Conservation (phyloP, 176 grass and related monocot species). For the Oryza brachyantha region DNA sequence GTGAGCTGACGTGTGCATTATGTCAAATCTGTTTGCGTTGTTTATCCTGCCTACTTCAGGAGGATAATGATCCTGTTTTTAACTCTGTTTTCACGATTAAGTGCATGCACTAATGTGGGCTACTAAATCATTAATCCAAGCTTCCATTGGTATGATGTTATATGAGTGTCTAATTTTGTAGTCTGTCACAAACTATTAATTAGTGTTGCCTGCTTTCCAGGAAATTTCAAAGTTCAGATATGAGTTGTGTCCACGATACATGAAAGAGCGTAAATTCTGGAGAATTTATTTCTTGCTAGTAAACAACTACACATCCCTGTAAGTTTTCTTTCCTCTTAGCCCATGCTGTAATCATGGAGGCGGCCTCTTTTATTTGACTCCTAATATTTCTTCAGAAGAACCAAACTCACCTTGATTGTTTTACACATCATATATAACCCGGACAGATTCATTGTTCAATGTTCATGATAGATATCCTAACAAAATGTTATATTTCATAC, state of each 20-base stretch:
- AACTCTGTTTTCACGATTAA: background rate
- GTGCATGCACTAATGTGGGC: background rate
- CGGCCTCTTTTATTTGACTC: background rate
- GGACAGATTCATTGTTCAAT: conserved; percentile 6
- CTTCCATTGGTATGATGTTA: background rate
- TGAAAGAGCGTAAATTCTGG: conserved; percentile 99
- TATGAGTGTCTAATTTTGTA: background rate
- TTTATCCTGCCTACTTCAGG: background rate
- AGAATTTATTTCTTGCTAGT: conserved; percentile 86
- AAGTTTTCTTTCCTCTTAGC: conserved; percentile 30
- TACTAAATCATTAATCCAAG: background rate
- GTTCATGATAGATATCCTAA: background rate
- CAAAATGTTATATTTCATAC: background rate
- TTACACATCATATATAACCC: background rate
- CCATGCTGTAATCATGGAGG: conserved; percentile 8
- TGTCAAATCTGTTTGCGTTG: background rate
- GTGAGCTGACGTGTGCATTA: background rate
- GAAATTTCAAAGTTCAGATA: conserved; percentile 99
- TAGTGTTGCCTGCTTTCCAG: conserved; percentile 44
- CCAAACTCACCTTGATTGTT: background rate
- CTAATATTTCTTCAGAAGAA: background rate
- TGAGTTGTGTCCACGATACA: conserved; percentile 91
- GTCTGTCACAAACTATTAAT: background rate
- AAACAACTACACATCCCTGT: conserved; percentile 75
- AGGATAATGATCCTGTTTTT: background rate